phyloP scores from a whole-genome alignment of 306 rosid genomes.

The Dalbergia cochinchinensis region DNA sequence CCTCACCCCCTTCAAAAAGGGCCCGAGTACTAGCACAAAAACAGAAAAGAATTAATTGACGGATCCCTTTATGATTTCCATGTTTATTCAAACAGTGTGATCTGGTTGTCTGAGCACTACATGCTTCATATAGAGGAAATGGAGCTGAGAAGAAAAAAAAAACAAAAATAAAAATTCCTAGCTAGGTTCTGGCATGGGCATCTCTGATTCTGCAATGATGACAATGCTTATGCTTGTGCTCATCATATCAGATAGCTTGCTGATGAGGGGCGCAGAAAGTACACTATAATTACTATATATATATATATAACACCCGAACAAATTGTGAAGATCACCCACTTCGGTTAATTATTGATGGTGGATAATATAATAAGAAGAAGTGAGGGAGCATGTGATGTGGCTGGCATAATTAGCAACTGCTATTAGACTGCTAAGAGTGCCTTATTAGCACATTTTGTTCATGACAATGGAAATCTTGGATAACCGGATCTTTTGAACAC shows the following conservation, averaged over 20 bases:
- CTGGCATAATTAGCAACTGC: not conserved
- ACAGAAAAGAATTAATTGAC: constrained; percentile 29
- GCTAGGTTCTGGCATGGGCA: not conserved
- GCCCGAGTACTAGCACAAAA: constrained; percentile 15
- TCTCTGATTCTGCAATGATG: constrained; percentile 38
- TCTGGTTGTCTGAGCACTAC: constrained; percentile 31
- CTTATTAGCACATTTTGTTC: not conserved
- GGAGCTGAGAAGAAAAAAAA: not conserved
- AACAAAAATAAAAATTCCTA: not conserved
- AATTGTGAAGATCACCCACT: not conserved
- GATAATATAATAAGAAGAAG: not conserved
- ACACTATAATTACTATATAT: constrained; percentile 18
- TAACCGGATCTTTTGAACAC: not conserved
- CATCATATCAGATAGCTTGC: not conserved
- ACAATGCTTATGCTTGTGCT: constrained; percentile 17
- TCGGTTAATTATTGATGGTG: too few relatives aligned
- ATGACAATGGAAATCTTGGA: not conserved
- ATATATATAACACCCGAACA: not conserved
- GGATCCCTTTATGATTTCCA: constrained; percentile 38
- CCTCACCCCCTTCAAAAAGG: not conserved
- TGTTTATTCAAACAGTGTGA: constrained; percentile 32
- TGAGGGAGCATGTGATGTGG: constrained; percentile 1
- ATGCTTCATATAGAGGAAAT: constrained; percentile 35
- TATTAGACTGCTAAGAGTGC: not conserved
- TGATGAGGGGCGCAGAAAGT: constrained; percentile 33